phyloP scores from a whole-genome alignment of 2,329 filamentous ascomycete genomes.

The Dendrostoma leiphaemia region DNA sequence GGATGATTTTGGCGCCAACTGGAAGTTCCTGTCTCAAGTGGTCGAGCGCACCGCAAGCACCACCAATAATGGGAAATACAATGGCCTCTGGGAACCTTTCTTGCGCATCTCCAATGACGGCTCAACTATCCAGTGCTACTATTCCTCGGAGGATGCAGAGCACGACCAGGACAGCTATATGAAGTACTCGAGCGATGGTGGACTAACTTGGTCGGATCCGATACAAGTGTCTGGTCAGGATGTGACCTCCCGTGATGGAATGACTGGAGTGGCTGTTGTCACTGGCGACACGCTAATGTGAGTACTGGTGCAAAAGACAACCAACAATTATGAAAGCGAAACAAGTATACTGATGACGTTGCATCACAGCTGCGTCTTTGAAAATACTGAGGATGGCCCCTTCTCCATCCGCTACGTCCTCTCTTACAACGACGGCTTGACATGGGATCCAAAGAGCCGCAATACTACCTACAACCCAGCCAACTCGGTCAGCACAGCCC shows the following conservation, averaged over 20 bases:
- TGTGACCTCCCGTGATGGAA: conserved; percentile 38
- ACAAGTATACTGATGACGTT: neutral
- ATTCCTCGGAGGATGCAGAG: conserved; percentile 37
- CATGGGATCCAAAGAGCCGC: conserved; percentile 34
- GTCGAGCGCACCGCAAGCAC: conserved; percentile 23
- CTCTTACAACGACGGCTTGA: conserved; percentile 38
- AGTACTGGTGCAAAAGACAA: conserved; percentile 18
- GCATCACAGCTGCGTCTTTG: conserved; percentile 36
- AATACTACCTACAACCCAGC: conserved; percentile 34
- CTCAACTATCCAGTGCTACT: conserved; percentile 38
- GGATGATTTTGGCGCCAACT: conserved; percentile 38
- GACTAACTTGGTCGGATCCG: conserved; percentile 34
- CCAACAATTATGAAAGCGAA: no score
- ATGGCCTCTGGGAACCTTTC: conserved; percentile 46
- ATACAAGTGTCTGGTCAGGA: conserved; percentile 34
- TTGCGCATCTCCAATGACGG: conserved; percentile 36
- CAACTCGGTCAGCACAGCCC: conserved; percentile 28
- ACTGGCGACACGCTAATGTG: conserved; percentile 32
- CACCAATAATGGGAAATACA: no score
- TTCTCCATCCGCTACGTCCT: conserved; percentile 38
- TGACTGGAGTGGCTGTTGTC: conserved; percentile 39
- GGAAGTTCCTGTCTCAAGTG: conserved; percentile 32
- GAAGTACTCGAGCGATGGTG: conserved; percentile 36
- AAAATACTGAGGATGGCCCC: conserved; percentile 31
- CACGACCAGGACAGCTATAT: conserved; percentile 42